Percentiles rank a stretch among this genome's conserved stretches.
These are phyloP conservation scores for Aspergillus sp. DNA, from an alignment of 2,329 filamentous ascomycete genomes.

Conservation along the genomic window DNA sequence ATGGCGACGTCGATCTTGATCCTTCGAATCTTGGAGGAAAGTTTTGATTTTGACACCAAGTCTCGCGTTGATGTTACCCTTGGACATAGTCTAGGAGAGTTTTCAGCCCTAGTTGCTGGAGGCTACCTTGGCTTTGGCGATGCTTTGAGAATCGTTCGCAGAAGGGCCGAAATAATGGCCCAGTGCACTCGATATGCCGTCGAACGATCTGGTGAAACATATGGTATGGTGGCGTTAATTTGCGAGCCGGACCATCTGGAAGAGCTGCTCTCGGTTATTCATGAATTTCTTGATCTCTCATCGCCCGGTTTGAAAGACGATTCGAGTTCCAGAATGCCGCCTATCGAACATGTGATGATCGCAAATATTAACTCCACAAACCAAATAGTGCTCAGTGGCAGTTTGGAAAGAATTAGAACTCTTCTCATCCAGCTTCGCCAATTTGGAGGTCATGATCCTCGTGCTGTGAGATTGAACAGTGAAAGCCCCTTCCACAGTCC, in stretches of 20 bases:
- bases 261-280: slow-evolving; percentile 68
- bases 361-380: slow-evolving; percentile 96
- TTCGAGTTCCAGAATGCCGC: slow-evolving; percentile 65
- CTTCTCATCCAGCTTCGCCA: slow-evolving; percentile 82
- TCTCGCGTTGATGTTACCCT: slow-evolving; percentile 78
- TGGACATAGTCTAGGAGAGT: slow-evolving; percentile 90
- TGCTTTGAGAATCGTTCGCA: slow-evolving; percentile 72
- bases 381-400: slow-evolving; percentile 91
- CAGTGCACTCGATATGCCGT: slow-evolving; percentile 68
- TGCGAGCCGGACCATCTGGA: slow-evolving; percentile 78
- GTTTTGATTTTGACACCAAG: slow-evolving; percentile 73
- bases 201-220: slow-evolving; percentile 70
- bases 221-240: slow-evolving; percentile 92
- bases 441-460: slow-evolving; percentile 87
- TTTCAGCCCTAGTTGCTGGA: slow-evolving; percentile 82
- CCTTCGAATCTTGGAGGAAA: slow-evolving; percentile 78
- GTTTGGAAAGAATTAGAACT: slow-evolving; percentile 75
- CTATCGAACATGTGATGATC: slow-evolving; percentile 83
- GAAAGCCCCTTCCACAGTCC: slow-evolving; percentile 90
- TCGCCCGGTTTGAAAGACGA: slow-evolving; percentile 67
- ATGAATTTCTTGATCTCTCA: slow-evolving; percentile 73
- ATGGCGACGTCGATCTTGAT: slow-evolving; percentile 94
- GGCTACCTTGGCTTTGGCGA: slow-evolving; percentile 77
- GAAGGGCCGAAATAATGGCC: slow-evolving; percentile 80
- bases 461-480: slow-evolving; percentile 81